Evolutionary conservation across 805 yeast genomes (phyloP).

Genomic region (Suhomyces pyralidae): DNA sequence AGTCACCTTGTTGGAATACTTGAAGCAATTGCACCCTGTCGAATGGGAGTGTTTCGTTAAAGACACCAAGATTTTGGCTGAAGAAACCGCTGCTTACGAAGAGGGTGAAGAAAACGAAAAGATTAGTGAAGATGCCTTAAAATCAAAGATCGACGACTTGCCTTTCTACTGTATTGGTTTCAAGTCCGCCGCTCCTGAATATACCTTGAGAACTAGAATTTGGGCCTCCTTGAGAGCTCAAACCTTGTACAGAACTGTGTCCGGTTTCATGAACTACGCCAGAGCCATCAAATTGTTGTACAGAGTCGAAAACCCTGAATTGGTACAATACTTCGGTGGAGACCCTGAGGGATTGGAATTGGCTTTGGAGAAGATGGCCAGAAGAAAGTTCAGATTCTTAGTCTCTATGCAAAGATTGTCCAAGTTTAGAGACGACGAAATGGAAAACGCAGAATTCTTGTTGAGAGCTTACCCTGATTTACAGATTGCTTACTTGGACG

Average conservation of each 20-base stretch:
- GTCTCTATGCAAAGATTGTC: slow-evolving; percentile 86
- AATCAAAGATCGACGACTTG: slow-evolving; percentile 82
- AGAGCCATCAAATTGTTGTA: slow-evolving; percentile 91
- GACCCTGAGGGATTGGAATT: slow-evolving; percentile 95
- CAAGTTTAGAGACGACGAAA: slow-evolving; percentile 68
- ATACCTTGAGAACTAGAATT: slow-evolving; percentile 91
- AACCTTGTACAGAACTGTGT: slow-evolving; percentile 92
- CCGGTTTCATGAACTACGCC: slow-evolving; percentile 98
- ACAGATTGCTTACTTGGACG: slow-evolving; percentile 91
- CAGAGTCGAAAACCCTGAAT: slow-evolving; percentile 92
- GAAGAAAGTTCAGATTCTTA: slow-evolving; percentile 75
- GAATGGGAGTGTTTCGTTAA: slow-evolving; percentile 98
- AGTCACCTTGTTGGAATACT: slow-evolving; percentile 87
- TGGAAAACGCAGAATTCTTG: slow-evolving; percentile 76
- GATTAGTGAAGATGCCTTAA: slow-evolving; percentile 58
- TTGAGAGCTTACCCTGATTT: slow-evolving; percentile 81
- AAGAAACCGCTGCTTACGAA: slow-evolving; percentile 83
- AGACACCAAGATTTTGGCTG: slow-evolving; percentile 93
- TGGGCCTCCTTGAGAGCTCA: slow-evolving; percentile 99
- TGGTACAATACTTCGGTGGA: slow-evolving; percentile 97
- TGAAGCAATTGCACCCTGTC: slow-evolving; percentile 91
- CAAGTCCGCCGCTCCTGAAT: slow-evolving; percentile 96
- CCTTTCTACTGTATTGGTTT: slow-evolving; percentile 97
- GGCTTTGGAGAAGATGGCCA: slow-evolving; percentile 86
- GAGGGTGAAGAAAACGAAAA: slow-evolving; percentile 46